Percentiles rank a stretch among this genome's conserved stretches.
phyloP scores from a whole-genome alignment of 2,329 filamentous ascomycete species.

The Dactylonectria macrodidyma region DNA sequence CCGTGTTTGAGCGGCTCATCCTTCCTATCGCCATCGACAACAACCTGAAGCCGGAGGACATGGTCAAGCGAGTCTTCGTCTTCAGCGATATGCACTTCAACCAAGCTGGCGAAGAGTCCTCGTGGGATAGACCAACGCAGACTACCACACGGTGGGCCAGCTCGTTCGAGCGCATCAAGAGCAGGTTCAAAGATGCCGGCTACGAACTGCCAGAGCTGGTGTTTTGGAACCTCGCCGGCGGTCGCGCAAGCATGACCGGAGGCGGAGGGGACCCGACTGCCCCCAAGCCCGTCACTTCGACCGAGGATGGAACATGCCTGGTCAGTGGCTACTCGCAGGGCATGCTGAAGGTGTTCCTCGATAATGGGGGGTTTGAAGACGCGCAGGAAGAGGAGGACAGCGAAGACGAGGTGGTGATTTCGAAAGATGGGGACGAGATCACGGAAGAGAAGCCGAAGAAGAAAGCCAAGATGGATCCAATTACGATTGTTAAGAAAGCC shows the following conservation, averaged over 20 bases:
- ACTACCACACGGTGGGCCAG: slow-evolving; percentile 54
- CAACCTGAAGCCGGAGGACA: slow-evolving; percentile 67
- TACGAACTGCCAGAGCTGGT: slow-evolving; percentile 73
- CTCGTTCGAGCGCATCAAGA: slow-evolving; percentile 65
- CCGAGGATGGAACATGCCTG: slow-evolving; percentile 61
- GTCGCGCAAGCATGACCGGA: slow-evolving; percentile 47
- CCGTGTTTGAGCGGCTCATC: slow-evolving; percentile 68
- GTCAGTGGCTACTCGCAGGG: slow-evolving; percentile 72
- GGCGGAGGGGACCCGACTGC: slow-evolving; percentile 49
- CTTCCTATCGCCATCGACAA: slow-evolving; percentile 67
- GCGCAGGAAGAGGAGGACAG: slow-evolving; percentile 53
- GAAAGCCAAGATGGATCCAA: slow-evolving; percentile 60
- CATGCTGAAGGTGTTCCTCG: slow-evolving; percentile 71
- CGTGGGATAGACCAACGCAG: background rate
- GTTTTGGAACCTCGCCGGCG: slow-evolving; percentile 72
- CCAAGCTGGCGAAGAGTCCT: slow-evolving; percentile 40
- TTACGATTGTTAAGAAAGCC: slow-evolving; percentile 63
- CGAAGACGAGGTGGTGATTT: slow-evolving; percentile 39
- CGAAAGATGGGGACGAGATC: slow-evolving; percentile 30
- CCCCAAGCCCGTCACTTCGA: slow-evolving; percentile 65
- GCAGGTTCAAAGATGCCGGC: slow-evolving; percentile 61
- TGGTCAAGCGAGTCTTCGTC: slow-evolving; percentile 74
- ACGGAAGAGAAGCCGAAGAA: slow-evolving; percentile 48
- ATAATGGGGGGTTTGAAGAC: slow-evolving; percentile 62
- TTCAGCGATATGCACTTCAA: slow-evolving; percentile 76